Evolutionary conservation across 169 alveolate genomes (phyloP), one percentile per base, ranked within the genome.

Genomic region (Cryptosporidium parvum): DNA sequence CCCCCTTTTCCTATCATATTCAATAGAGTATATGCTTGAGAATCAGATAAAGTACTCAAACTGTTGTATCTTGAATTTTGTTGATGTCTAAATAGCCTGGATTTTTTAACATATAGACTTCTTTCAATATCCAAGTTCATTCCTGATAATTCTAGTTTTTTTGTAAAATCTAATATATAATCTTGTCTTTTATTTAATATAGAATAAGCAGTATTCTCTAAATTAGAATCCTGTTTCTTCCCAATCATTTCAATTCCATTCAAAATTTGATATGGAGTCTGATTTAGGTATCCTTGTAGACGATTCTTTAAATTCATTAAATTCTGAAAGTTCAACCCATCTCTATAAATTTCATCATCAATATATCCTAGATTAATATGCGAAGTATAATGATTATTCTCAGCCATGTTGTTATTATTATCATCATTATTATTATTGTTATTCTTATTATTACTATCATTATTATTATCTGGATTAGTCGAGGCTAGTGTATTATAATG

Each of bases 1-100:
- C 98, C 98, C 12, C 98, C 98, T 87, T 95, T 94, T 12, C 98
- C 98, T 33, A 96, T 93, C 96, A 96, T 93, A 70, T 96, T 96
- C 85, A 96, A 91, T 85, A 96, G 86, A 21, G 89, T 80, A 18
- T 80, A 80, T 23, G 75, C 45, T 48, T 80, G 89, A 35, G 56
- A 80, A 16, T 35, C 67, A 39, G 89, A 80, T 7, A 80, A 37
- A 7, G 89, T 80, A 26, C 53, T 59, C 89, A 80, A 33, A 29
- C 12, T 80, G 29, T 80, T 80, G 9, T 80, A 80, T 12, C 75
- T 37, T 7, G 89, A 80, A 51, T 80, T 80, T 35, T 80, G 89
- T 37, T 80, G 89, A 33, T 80, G 89, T 10, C 75, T 59, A 65
- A 80, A 80, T 62, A 80, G 26, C 42, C 89, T 59, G 1, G 75